Evolutionary conservation across 164 flowering plant genomes (phyloP).

Genomic region (Sedum album): DNA sequence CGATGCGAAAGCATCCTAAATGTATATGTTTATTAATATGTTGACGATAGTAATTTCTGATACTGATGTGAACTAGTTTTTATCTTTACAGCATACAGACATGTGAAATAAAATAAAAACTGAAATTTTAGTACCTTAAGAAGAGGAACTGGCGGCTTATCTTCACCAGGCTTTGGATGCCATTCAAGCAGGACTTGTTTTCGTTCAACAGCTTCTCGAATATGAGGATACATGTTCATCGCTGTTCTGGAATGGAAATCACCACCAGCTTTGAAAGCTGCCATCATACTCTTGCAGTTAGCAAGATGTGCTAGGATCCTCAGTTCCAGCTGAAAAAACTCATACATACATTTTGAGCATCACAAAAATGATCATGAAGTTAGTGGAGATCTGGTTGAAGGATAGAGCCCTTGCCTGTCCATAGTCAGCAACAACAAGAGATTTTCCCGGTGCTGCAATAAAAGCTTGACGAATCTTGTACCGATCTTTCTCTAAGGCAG

Average conservation of each 20-base stretch:
- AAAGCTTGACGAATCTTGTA: constrained; percentile 95
- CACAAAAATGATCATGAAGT: not conserved
- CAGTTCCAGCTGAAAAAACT: constrained; percentile 68
- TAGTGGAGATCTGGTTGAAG: not conserved
- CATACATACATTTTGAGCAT: not conserved
- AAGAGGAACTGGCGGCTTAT: constrained; percentile 87
- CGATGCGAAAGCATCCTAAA: constrained; percentile 89
- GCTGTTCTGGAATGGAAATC: constrained; percentile 99
- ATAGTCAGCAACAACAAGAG: constrained; percentile 94
- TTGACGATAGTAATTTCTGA: not conserved
- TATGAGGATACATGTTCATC: constrained; percentile 92
- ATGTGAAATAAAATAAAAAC: not conserved
- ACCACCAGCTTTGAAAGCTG: constrained; percentile 94
- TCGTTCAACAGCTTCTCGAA: constrained; percentile 66
- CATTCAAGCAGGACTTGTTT: constrained; percentile 80
- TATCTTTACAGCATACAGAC: not conserved
- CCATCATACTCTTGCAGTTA: constrained; percentile 88
- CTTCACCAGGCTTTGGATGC: constrained; percentile 89
- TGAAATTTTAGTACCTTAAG: constrained; percentile 52
- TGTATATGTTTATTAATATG: not conserved
- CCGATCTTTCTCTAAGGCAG: constrained; percentile 95
- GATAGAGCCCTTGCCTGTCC: constrained; percentile 60
- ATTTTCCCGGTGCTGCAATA: constrained; percentile 85
- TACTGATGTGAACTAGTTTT: not conserved
- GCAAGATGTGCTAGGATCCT: constrained; percentile 96